Evolutionary conservation across 176 grass and related monocot species (phyloP).

Genomic region (Rhynchospora pubera): DNA sequence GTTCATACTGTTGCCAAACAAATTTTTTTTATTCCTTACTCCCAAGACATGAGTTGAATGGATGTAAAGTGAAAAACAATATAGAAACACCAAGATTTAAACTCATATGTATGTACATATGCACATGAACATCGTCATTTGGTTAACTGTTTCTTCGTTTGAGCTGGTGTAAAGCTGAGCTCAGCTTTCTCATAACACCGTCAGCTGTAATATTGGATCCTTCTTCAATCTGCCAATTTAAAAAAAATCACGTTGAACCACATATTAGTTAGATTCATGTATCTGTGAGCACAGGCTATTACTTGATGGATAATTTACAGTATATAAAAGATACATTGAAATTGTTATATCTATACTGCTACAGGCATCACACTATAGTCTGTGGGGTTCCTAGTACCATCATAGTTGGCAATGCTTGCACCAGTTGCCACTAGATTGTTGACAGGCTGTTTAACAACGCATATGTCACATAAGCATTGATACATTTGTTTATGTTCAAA

Average conservation of each 20-base stretch:
- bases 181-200: constrained; percentile 45
- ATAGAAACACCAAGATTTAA: background rate
- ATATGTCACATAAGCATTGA: too few relatives aligned
- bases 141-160: background rate
- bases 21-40: background rate
- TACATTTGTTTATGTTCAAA: too few relatives aligned
- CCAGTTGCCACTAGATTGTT: too few relatives aligned
- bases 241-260: background rate
- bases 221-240: constrained; percentile 37
- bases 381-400: too few relatives aligned
- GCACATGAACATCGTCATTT: background rate
- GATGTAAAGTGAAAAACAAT: background rate
- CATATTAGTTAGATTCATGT: background rate
- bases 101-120: background rate
- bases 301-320: background rate
- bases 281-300: background rate
- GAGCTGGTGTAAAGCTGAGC: constrained; percentile 30
- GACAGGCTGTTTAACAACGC: too few relatives aligned
- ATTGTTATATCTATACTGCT: background rate
- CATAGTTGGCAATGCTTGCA: too few relatives aligned
- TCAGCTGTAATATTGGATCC: constrained; percentile 40
- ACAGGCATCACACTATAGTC: background rate
- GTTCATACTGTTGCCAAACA: too few relatives aligned
- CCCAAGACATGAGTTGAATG: background rate
- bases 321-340: background rate